phyloP scores from a whole-genome alignment of 106 monocot genomes.

The Acorus gramineus region DNA sequence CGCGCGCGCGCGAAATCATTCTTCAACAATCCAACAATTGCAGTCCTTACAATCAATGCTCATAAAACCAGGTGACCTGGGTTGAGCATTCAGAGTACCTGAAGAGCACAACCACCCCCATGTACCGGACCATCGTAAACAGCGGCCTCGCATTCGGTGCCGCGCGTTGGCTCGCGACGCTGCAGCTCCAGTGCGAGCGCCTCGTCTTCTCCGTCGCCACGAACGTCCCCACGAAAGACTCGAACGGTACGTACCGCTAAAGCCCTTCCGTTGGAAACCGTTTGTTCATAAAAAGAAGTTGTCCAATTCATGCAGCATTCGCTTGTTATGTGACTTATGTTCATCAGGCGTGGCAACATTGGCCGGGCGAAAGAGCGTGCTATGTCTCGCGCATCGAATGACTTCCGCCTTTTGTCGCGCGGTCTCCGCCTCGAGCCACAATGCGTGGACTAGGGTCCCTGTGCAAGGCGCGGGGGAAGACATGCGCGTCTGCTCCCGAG shows the following conservation, averaged over 20 bases:
- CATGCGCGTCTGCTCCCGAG: constrained; percentile 29
- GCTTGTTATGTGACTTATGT: background rate
- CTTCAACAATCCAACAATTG: too few relatives aligned
- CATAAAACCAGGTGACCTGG: constrained; percentile 39
- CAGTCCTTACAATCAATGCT: too few relatives aligned
- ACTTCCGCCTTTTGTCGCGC: constrained; percentile 24
- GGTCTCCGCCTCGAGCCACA: constrained; percentile 21
- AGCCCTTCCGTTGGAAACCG: background rate
- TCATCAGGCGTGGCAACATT: constrained; percentile 36
- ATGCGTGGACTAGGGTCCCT: constrained; percentile 36
- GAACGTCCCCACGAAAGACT: constrained; percentile 62
- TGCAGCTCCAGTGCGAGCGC: constrained; percentile 54
- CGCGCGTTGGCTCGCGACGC: constrained; percentile 48
- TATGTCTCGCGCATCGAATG: constrained; percentile 51
- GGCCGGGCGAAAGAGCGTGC: constrained; percentile 53
- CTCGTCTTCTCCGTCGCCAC: constrained; percentile 60
- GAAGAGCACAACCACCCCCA: constrained; percentile 14
- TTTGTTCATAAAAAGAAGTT: background rate
- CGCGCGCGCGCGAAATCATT: too few relatives aligned
- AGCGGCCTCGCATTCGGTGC: constrained; percentile 68
- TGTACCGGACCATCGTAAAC: constrained; percentile 31
- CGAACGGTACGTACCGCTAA: constrained; percentile 20
- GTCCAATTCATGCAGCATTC: background rate
- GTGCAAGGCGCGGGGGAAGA: constrained; percentile 25
- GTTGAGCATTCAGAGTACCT: constrained; percentile 54